These are phyloP conservation scores for Trichoderma sp. DNA, from an alignment of 2,329 filamentous ascomycete species.

Conservation along the genomic window DNA sequence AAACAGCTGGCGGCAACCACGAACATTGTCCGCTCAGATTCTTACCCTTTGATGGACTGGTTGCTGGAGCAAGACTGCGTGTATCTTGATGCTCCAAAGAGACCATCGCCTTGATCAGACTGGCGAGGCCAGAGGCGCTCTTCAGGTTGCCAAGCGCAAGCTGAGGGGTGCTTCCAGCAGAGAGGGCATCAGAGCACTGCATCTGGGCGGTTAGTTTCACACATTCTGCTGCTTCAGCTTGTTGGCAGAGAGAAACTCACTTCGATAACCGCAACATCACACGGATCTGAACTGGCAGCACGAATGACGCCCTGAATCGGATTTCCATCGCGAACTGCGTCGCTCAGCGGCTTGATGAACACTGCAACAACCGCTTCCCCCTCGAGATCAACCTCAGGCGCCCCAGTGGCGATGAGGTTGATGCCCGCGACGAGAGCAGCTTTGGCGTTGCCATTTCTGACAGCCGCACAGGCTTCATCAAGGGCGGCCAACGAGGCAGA, in stretches of 20 bases:
- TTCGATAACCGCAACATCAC: slow-evolving; percentile 18
- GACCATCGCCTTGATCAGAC: slow-evolving; percentile 36
- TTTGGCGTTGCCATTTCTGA: slow-evolving; percentile 10
- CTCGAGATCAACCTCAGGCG: slow-evolving; percentile 27
- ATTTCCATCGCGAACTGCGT: slow-evolving; percentile 50
- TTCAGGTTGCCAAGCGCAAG: slow-evolving; percentile 37
- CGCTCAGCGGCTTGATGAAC: slow-evolving; percentile 47
- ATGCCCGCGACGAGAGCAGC: slow-evolving; percentile 40
- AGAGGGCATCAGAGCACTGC: slow-evolving; percentile 50
- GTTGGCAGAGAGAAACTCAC: slow-evolving; percentile 36
- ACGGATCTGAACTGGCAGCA: neutral
- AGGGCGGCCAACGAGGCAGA: slow-evolving; percentile 19
- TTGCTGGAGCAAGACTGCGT: neutral
- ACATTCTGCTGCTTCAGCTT: neutral
- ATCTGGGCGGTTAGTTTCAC: neutral
- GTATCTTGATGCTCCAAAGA: neutral
- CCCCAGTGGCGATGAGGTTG: slow-evolving; percentile 39
- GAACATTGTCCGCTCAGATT: neutral
- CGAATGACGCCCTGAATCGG: slow-evolving; percentile 44
- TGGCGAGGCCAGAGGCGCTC: slow-evolving; percentile 33
- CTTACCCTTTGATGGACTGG: slow-evolving; percentile 33
- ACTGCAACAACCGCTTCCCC: slow-evolving; percentile 48
- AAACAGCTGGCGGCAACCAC: neutral
- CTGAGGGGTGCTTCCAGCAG: slow-evolving; percentile 41
- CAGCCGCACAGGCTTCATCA: slow-evolving; percentile 11